These are phyloP conservation scores for Metschnikowia drakensbergensis DNA, from an alignment of 805 yeast genomes.

Conservation along the genomic window DNA sequence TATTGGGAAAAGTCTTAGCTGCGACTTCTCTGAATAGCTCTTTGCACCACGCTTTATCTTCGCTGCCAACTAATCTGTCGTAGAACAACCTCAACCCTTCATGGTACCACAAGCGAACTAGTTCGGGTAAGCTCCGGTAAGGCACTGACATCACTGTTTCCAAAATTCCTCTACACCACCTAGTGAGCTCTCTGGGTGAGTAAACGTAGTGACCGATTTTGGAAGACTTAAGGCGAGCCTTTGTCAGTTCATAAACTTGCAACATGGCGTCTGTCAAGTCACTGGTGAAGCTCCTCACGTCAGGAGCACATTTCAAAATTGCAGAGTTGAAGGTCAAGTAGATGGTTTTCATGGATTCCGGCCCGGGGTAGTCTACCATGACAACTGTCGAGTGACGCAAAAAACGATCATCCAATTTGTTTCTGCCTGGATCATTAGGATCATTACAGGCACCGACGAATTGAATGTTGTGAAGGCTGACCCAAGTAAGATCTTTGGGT, in stretches of 20 bases:
- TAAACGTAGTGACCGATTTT: slow-evolving; percentile 62
- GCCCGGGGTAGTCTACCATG: slow-evolving; percentile 76
- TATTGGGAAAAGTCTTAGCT: slow-evolving; percentile 42
- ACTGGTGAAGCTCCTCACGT: slow-evolving; percentile 49
- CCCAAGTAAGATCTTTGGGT: slow-evolving; percentile 58
- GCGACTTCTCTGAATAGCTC: slow-evolving; percentile 31
- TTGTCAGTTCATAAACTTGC: slow-evolving; percentile 49
- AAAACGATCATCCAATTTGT: slow-evolving; percentile 53
- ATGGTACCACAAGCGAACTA: slow-evolving; percentile 71
- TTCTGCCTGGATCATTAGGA: slow-evolving; percentile 74
- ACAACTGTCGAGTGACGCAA: slow-evolving; percentile 62
- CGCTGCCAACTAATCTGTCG: slow-evolving; percentile 55
- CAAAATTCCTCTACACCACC: slow-evolving; percentile 79
- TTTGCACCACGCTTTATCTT: slow-evolving; percentile 51
- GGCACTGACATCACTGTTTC: slow-evolving; percentile 42
- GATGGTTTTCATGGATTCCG: slow-evolving; percentile 58
- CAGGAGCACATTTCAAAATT: slow-evolving; percentile 57
- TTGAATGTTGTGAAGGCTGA: slow-evolving; percentile 58
- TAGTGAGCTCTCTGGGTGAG: slow-evolving; percentile 86
- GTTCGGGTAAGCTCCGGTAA: slow-evolving; percentile 28
- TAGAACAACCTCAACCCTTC: slow-evolving; percentile 76
- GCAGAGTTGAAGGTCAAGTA: slow-evolving; percentile 58
- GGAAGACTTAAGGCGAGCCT: slow-evolving; percentile 32
- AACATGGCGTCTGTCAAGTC: slow-evolving; percentile 65
- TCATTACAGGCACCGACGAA: slow-evolving; percentile 97